These are phyloP conservation scores for Globisporangium irregulare DNA, from an alignment of 352 stramenopile species.

Conservation along the genomic window DNA sequence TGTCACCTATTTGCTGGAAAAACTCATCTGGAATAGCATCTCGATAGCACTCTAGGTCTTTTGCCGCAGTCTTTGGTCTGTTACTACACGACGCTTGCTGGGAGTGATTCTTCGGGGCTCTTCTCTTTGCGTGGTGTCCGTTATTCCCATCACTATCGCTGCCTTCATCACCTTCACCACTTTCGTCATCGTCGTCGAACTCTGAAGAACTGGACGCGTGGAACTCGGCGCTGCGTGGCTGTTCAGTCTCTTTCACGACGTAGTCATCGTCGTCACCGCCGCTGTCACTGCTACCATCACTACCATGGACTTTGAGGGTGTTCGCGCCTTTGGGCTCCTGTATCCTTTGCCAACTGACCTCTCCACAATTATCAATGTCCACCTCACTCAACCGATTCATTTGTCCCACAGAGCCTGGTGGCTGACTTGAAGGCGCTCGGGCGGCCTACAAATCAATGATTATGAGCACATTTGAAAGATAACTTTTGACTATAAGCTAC, in stretches of 20 bases:
- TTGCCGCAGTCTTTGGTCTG: conserved; percentile 48
- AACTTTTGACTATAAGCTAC: no score
- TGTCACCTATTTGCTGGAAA: conserved; percentile 36
- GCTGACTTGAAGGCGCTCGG: not conserved
- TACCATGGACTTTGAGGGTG: conserved; percentile 19
- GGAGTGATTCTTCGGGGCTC: not conserved
- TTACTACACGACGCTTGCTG: conserved; percentile 8
- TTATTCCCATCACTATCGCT: conserved; percentile 14
- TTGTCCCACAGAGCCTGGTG: not conserved
- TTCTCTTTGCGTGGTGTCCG: not conserved
- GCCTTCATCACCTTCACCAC: conserved; percentile 12
- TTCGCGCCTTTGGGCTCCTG: not conserved
- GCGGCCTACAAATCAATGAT: not conserved
- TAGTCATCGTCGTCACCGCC: conserved; percentile 38
- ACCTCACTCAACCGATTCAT: not conserved
- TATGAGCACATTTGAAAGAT: not conserved
- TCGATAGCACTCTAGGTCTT: conserved; percentile 57
- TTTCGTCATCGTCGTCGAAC: conserved; percentile 22
- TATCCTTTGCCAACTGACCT: conserved; percentile 3
- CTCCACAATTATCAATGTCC: not conserved
- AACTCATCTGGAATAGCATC: conserved; percentile 49
- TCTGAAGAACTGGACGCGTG: conserved; percentile 55
- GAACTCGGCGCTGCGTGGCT: conserved; percentile 53
- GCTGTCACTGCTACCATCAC: conserved; percentile 5
- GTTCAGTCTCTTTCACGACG: conserved; percentile 47